Conservation (phyloP, 2,329 filamentous ascomycete genomes). For the Pseudocercospora crystallina region DNA sequence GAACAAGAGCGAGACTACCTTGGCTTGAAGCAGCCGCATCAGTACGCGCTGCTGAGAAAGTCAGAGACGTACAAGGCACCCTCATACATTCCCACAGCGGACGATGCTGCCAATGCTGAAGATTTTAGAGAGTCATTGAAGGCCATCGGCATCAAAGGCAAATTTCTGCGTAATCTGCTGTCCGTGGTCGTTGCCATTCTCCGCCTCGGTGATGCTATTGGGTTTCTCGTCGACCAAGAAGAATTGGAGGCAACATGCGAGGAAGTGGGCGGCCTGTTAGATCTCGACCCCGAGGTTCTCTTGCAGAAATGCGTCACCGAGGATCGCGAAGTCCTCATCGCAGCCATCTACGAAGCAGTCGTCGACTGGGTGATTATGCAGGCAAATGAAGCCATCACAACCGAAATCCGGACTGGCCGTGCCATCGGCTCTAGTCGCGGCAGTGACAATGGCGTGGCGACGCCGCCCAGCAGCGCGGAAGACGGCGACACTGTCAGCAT, state of each 20-base stretch:
- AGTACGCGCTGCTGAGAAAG: constrained; percentile 75
- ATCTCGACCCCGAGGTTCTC: constrained; percentile 81
- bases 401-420: constrained; percentile 67
- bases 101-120: constrained; percentile 88
- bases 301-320: constrained; percentile 76
- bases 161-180: constrained; percentile 76
- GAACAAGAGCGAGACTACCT: constrained; percentile 84
- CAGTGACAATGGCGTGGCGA: constrained; percentile 58
- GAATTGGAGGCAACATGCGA: constrained; percentile 82
- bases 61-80: constrained; percentile 86
- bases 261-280: constrained; percentile 82
- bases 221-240: constrained; percentile 81
- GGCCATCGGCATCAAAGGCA: constrained; percentile 89
- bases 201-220: constrained; percentile 87
- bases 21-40: constrained; percentile 71
- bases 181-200: constrained; percentile 82
- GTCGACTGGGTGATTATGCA: constrained; percentile 93
- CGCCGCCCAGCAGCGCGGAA: constrained; percentile 64
- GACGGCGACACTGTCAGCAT: constrained; percentile 82
- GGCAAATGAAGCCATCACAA: constrained; percentile 80
- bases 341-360: constrained; percentile 85
- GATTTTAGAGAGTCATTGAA: constrained; percentile 87
- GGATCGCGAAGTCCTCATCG: constrained; percentile 79
- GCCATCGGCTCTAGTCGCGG: constrained; percentile 68
- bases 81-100: constrained; percentile 84